Evolutionary conservation across 2,329 filamentous ascomycete species (phyloP), one percentile per base, ranked within the genome.

Genomic region (Shiraia bambusicola): DNA sequence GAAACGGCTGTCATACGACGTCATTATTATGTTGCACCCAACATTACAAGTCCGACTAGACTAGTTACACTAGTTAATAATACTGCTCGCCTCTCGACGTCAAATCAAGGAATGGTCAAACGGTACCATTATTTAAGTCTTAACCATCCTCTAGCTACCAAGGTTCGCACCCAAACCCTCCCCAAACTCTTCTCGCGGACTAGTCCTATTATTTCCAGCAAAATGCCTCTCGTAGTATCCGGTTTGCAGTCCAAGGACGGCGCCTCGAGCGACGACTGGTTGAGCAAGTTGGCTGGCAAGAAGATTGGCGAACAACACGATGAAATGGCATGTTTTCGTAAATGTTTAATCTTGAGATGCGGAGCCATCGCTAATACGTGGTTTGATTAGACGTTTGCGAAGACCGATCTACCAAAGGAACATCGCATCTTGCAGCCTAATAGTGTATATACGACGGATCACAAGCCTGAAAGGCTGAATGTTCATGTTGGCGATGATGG

Each of bases 201-300:
- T n/a, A 8, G 22, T 26, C 28, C 24, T 32, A 46, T 46, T 35
- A 29, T 13, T 10, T 28, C 28, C 12, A 14, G 9, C 37, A 68
- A 56, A 15, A 77, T 77, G 75, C 74, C 74, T 66, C 74, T 77
- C 62, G 73, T 77, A 45, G 69, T 77, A 11, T 74, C 75, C 30
- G 73, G 72, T 39, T 52, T 75, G 28, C 66, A 67, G 59, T 68
- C 64, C 58, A 69, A 63, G 27, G 56, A 57, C 15, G 61, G 61
- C 37, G 53, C 52, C 44, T 52, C 55, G 15, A 59, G 66, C 40
- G 47, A 66, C 9, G 64, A 75, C 40, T 77, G 75, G 75, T 62
- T 65, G 59, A 69, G 63, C 53, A 70, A 76, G 66, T 65, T 77
- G 15, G 68, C 72, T 57, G 75, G 75, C 52, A 77, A 77, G 72